These are phyloP conservation scores for Russula compacta DNA, from an alignment of 768 basidiomycete genomes.

Conservation along the genomic window DNA sequence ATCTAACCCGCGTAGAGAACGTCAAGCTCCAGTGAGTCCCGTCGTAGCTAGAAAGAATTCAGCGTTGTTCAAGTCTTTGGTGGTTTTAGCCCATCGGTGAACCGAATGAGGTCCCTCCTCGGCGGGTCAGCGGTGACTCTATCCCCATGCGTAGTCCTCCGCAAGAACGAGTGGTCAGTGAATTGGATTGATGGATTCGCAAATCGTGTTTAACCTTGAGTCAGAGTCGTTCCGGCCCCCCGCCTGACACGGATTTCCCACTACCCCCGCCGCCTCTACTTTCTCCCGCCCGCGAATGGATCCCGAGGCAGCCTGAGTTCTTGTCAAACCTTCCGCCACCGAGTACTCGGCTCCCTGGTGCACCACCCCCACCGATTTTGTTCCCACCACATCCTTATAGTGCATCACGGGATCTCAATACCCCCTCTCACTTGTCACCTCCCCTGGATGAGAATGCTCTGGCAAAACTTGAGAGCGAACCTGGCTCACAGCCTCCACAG, in stretches of 20 bases:
- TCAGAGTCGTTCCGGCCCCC: constrained; percentile 3
- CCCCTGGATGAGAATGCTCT: background rate
- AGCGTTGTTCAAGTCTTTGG: background rate
- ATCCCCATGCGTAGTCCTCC: background rate
- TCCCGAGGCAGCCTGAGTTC: constrained; percentile 6
- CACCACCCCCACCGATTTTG: constrained; percentile 11
- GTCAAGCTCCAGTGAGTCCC: constrained; percentile 2
- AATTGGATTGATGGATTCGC: background rate
- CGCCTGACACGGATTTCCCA: background rate
- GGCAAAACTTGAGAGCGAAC: background rate
- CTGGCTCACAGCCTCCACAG: background rate
- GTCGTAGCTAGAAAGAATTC: background rate
- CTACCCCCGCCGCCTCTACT: background rate
- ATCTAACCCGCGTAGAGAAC: constrained; percentile 5
- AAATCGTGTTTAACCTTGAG: background rate
- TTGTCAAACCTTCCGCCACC: constrained; percentile 11
- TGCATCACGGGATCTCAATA: background rate
- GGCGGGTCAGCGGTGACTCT: background rate
- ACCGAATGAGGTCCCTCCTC: background rate
- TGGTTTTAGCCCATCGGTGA: background rate
- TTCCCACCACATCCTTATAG: background rate
- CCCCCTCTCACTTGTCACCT: background rate
- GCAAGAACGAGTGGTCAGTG: constrained; percentile 5
- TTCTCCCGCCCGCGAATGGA: background rate
- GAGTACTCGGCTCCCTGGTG: constrained; percentile 12